Evolutionary conservation across 495 filamentous ascomycete species (phyloP).

Genomic region (Podospora pseudoanserina): DNA sequence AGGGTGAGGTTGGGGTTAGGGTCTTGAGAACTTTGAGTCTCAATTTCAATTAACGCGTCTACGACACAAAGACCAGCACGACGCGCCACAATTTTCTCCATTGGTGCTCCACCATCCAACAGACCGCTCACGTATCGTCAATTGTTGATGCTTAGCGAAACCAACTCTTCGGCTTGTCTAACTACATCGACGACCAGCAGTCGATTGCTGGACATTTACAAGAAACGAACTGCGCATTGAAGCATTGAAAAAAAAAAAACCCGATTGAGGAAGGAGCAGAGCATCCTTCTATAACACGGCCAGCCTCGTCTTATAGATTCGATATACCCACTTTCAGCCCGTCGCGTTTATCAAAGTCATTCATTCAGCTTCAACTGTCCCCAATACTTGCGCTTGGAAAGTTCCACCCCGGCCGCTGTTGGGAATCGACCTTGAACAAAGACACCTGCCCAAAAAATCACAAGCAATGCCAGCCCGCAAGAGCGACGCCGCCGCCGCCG

Average conservation of each 20-base stretch:
- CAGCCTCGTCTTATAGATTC: background rate
- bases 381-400: background rate
- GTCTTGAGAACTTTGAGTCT: background rate
- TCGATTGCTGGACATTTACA: background rate
- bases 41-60: constrained; percentile 27
- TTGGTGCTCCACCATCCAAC: constrained; percentile 11
- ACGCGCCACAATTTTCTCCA: constrained; percentile 29
- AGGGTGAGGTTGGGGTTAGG: background rate
- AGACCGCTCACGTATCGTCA: constrained; percentile 10
- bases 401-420: background rate
- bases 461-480: background rate
- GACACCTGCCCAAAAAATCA: too few species aligned
- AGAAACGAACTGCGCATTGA: background rate
- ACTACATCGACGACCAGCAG: background rate
- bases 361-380: background rate
- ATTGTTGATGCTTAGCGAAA: background rate
- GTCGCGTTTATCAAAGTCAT: background rate
- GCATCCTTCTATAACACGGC: background rate
- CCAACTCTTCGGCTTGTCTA: background rate
- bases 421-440: background rate
- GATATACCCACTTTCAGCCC: background rate
- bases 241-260: background rate
- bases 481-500: constrained; percentile 13
- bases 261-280: background rate
- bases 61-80: constrained; percentile 16